These are phyloP conservation scores for Mycosphaerella arachidis DNA, from an alignment of 2,329 filamentous ascomycete genomes.

Conservation along the genomic window DNA sequence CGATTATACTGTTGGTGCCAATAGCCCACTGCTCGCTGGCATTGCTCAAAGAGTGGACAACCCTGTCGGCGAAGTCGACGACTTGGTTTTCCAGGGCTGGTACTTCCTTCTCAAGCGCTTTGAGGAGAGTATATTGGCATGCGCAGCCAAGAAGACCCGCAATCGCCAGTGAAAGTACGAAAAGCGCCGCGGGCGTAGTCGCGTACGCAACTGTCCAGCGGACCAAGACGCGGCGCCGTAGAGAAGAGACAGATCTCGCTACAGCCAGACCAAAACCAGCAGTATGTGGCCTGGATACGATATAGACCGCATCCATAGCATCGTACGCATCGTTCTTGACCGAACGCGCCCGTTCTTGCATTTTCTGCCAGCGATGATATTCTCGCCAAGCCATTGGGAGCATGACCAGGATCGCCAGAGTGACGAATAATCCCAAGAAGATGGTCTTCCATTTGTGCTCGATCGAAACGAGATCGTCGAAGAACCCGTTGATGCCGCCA, in stretches of 20 bases:
- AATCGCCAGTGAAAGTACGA: conserved; percentile 75
- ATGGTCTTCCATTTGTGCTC: conserved; percentile 66
- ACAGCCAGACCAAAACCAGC: conserved; percentile 67
- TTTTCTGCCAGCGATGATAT: conserved; percentile 68
- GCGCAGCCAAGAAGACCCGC: conserved; percentile 78
- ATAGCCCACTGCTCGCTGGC: conserved; percentile 72
- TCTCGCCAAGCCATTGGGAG: conserved; percentile 77
- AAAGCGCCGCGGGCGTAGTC: conserved; percentile 80
- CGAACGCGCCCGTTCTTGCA: conserved; percentile 64
- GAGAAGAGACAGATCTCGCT: conserved; percentile 59
- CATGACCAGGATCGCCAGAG: conserved; percentile 68
- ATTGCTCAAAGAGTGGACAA: conserved; percentile 66
- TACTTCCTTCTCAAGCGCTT: conserved; percentile 66
- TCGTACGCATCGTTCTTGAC: conserved; percentile 66
- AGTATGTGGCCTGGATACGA: conserved; percentile 75
- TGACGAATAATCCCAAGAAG: conserved; percentile 69
- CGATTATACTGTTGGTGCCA: conserved; percentile 69
- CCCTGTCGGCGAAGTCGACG: conserved; percentile 71
- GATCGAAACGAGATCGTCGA: conserved; percentile 63
- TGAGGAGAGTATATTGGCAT: conserved; percentile 76
- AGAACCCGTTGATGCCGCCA: conserved; percentile 77
- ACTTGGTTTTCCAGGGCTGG: conserved; percentile 71
- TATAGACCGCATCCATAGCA: conserved; percentile 82
- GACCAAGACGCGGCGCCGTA: conserved; percentile 64
- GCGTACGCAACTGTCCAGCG: conserved; percentile 84